Evolutionary conservation across 495 filamentous ascomycete genomes (phyloP).

Genomic region (Neurospora tetrasperma): DNA sequence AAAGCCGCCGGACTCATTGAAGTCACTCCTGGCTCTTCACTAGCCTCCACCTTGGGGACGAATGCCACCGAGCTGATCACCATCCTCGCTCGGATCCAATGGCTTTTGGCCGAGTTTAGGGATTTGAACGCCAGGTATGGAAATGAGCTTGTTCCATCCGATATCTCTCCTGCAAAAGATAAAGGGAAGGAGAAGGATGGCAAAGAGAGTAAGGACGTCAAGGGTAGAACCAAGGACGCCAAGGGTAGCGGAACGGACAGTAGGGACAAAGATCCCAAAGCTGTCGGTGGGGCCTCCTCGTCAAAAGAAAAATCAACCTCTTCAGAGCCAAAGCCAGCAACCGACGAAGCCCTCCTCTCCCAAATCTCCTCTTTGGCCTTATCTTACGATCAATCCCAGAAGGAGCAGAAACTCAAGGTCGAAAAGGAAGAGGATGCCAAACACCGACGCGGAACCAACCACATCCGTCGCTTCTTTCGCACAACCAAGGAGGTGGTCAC

Average conservation of each 20-base stretch:
- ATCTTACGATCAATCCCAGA: slow-evolving; percentile 14
- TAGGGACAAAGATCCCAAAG: no score
- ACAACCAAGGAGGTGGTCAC: slow-evolving; percentile 22
- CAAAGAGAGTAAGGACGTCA: neutral
- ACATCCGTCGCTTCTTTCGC: slow-evolving; percentile 17
- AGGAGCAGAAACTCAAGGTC: no score
- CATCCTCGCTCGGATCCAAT: slow-evolving; percentile 22
- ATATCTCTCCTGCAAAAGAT: neutral
- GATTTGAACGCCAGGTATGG: slow-evolving; percentile 23
- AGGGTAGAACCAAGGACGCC: no score
- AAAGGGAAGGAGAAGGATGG: neutral
- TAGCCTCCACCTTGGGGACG: slow-evolving; percentile 8
- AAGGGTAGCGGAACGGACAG: no score
- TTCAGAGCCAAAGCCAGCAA: no score
- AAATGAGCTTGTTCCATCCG: slow-evolving; percentile 14
- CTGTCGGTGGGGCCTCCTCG: neutral
- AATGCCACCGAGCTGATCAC: slow-evolving; percentile 20
- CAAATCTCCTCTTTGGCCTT: slow-evolving; percentile 19
- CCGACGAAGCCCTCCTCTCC: neutral
- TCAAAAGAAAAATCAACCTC: neutral
- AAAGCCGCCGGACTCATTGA: slow-evolving; percentile 24
- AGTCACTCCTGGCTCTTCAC: no score
- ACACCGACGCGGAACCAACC: slow-evolving; percentile 15
- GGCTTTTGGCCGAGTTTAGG: slow-evolving; percentile 22
- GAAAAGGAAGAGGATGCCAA: slow-evolving; percentile 11